Evolutionary conservation across 495 filamentous ascomycete species (phyloP), one percentile per base, ranked within the genome.

Genomic region (Margaritispora aquatica): DNA sequence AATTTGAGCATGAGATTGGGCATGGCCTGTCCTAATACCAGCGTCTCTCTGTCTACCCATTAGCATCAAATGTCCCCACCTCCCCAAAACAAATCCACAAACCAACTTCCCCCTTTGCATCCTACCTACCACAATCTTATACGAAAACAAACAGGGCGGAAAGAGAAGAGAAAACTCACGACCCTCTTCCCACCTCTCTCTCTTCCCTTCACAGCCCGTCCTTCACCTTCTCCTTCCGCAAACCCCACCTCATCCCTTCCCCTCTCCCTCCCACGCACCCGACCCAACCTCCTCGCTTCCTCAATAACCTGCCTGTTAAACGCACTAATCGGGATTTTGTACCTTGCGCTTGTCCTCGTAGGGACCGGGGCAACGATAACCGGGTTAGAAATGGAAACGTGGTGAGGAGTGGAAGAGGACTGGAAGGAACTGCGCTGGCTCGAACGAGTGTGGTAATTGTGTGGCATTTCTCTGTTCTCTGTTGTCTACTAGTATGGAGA

Each of bases 241-340:
- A n/a, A n/a, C n/a, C n/a, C n/a, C n/a, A n/a, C n/a, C n/a, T n/a
- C n/a, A n/a, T n/a, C n/a, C n/a, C n/a, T n/a, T n/a, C n/a, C 22
- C 2, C 27, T 5, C 26, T 7, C 13, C 20, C 11, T 46, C 24
- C 31, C 26, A 44, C 10, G 54, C 13, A 2, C 21, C n/a, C 20
- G 47, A 50, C 9, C n/a, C n/a, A 24, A 7, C n/a, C 24, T 50
- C 11, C 54, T 27, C 2, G 54, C 13, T 47, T 29, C 22, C 5
- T 56, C 54, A 15, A 48, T 17, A 13, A 53, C 17, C 34, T 52
- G 10, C 17, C 10, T 3, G 15, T 53, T 54, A 36, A 59, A 54
- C 29, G 23, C 34, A 15, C 57, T 54, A 9, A 54, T 59, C 24
- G 57, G 57, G n/a, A 59, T 36, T 1, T 53, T 24, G 27, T n/a